phyloP scores from a whole-genome alignment of 2,329 filamentous ascomycete species.

The Periconia macrospinosa region DNA sequence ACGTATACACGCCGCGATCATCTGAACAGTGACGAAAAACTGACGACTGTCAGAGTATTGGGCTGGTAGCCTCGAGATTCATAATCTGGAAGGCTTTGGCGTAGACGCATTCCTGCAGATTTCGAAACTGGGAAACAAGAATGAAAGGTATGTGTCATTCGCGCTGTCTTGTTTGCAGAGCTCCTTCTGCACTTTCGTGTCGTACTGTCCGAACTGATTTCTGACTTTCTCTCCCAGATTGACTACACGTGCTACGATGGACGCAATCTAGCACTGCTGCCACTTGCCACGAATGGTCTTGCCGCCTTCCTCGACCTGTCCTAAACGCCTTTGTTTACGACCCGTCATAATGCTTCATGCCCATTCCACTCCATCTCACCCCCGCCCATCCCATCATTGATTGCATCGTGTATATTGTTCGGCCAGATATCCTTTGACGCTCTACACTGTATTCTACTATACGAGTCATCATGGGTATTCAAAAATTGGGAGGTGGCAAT shows the following conservation, averaged over 20 bases:
- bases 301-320: neutral
- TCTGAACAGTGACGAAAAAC: neutral
- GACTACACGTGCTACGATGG: constrained; percentile 59
- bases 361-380: neutral
- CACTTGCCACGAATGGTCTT: neutral
- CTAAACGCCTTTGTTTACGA: neutral
- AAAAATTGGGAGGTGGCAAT: neutral
- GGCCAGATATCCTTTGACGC: neutral
- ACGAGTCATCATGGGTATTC: neutral
- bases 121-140: constrained; percentile 95
- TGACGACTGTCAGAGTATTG: constrained; percentile 71
- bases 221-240: constrained; percentile 47
- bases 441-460: neutral
- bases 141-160: constrained; percentile 65
- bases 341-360: neutral
- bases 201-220: neutral
- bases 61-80: constrained; percentile 88
- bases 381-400: neutral
- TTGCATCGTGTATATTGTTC: neutral
- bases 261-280: constrained; percentile 45
- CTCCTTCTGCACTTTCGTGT: neutral
- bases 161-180: no score
- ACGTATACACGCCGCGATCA: neutral
- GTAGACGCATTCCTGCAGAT: constrained; percentile 96
- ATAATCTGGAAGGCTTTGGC: constrained; percentile 93